These are phyloP conservation scores for Melocanna baccifera DNA, from an alignment of 176 grass and related monocot genomes.

Conservation along the genomic window DNA sequence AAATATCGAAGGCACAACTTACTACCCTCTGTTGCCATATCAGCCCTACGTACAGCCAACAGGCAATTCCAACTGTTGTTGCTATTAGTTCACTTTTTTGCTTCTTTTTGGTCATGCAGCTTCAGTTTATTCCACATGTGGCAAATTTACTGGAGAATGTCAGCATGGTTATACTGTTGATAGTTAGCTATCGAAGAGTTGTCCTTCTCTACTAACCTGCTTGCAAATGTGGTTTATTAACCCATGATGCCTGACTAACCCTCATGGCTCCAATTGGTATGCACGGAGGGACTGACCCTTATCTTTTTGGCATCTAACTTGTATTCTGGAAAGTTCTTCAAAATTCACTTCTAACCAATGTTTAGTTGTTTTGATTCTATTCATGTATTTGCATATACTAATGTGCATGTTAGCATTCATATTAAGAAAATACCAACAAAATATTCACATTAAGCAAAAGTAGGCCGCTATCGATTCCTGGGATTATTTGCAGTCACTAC, in stretches of 20 bases:
- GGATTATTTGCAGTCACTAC: not conserved
- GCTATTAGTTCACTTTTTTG: not conserved
- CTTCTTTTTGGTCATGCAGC: not conserved
- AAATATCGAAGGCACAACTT: too few species aligned
- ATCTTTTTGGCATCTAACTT: conserved; percentile 13
- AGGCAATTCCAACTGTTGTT: conserved; percentile 8
- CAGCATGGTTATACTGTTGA: not conserved
- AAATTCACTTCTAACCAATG: not conserved
- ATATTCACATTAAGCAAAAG: not conserved
- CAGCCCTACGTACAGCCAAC: not conserved
- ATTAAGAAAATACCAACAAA: too few species aligned
- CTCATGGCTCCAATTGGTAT: not conserved
- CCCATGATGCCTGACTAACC: not conserved
- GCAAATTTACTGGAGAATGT: not conserved
- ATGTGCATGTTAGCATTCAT: not conserved
- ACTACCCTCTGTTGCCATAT: too few species aligned
- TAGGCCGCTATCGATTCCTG: not conserved
- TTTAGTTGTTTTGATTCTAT: not conserved
- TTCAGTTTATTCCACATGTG: not conserved
- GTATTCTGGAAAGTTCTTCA: not conserved
- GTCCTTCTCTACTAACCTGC: not conserved
- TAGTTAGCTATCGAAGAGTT: not conserved
- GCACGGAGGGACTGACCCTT: not conserved
- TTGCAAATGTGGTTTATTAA: not conserved
- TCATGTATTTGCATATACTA: not conserved